Evolutionary conservation across 306 rosid genomes (phyloP).

Genomic region (Prunus armeniaca): DNA sequence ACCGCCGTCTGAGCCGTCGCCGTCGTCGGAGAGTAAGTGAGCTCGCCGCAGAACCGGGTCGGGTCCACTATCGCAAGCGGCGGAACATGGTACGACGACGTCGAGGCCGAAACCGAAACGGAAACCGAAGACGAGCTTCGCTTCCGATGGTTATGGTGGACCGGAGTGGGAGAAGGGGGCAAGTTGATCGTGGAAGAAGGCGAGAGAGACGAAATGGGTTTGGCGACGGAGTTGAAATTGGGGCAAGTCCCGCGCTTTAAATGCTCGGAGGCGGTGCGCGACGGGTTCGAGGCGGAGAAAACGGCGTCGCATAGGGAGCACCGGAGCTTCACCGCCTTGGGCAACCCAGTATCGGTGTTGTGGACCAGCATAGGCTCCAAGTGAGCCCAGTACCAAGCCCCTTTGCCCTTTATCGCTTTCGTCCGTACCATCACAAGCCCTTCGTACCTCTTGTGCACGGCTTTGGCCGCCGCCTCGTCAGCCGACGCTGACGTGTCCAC

Average conservation of each 20-base stretch:
- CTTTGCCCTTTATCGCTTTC: conserved; percentile 91
- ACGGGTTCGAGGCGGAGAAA: conserved; percentile 93
- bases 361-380: conserved; percentile 71
- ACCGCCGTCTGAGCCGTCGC: conserved; percentile 8
- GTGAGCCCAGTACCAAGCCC: conserved; percentile 98
- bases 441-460: conserved; percentile 74
- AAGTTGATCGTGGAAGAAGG: conserved; percentile 38
- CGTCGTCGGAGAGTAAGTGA: conserved; percentile 38
- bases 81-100: conserved; percentile 40
- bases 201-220: conserved; percentile 78
- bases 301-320: conserved; percentile 84
- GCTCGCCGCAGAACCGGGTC: conserved; percentile 43
- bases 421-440: conserved; percentile 76
- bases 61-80: conserved; percentile 54
- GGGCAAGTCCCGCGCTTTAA: conserved; percentile 97
- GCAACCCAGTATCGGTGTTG: conserved; percentile 67
- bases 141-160: conserved; percentile 52
- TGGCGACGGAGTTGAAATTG: conserved; percentile 58
- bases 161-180: conserved; percentile 29
- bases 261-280: conserved; percentile 92
- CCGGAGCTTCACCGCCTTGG: conserved; percentile 90
- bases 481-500: conserved; percentile 22
- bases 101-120: conserved; percentile 13
- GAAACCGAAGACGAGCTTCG: conserved; percentile 45
- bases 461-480: conserved; percentile 67